Percentiles rank a stretch among this genome's conserved stretches.
Conservation (phyloP, 2,329 filamentous ascomycete genomes). For the Microcyclosporella mali region DNA sequence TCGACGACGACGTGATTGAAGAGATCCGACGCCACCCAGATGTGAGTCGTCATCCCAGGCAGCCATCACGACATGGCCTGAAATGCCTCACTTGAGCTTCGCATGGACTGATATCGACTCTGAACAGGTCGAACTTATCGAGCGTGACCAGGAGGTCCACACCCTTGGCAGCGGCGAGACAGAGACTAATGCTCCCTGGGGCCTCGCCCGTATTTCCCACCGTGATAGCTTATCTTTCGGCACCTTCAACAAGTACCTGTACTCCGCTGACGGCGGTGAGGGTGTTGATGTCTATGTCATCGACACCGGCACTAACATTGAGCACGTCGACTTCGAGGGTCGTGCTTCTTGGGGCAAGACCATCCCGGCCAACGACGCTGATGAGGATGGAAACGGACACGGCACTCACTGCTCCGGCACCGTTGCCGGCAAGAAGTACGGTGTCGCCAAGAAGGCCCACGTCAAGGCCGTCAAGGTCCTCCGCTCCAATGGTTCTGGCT, state of each 20-base stretch:
- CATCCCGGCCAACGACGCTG: slow-evolving; percentile 75
- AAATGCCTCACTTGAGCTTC: too few species aligned
- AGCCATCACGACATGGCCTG: slow-evolving; percentile 4
- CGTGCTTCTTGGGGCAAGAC: slow-evolving; percentile 97
- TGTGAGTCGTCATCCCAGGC: slow-evolving; percentile 58
- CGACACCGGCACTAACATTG: slow-evolving; percentile 89
- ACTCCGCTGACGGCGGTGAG: slow-evolving; percentile 81
- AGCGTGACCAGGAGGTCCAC: slow-evolving; percentile 89
- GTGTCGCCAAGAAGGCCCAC: slow-evolving; percentile 97
- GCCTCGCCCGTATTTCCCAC: slow-evolving; percentile 95
- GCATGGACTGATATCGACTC: slow-evolving; percentile 1
- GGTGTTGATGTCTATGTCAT: slow-evolving; percentile 98
- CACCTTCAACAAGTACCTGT: slow-evolving; percentile 98
- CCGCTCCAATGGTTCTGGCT: slow-evolving; percentile 91
- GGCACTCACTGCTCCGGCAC: slow-evolving; percentile 99
- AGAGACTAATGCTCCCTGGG: slow-evolving; percentile 97
- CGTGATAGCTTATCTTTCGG: slow-evolving; percentile 79
- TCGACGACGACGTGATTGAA: slow-evolving; percentile 88
- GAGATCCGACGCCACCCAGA: slow-evolving; percentile 91
- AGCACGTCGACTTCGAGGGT: slow-evolving; percentile 95
- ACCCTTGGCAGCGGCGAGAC: slow-evolving; percentile 53
- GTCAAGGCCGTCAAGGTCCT: slow-evolving; percentile 98
- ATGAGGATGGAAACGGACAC: slow-evolving; percentile 94
- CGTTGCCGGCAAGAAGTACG: slow-evolving; percentile 96
- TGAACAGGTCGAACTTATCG: slow-evolving; percentile 83